These are phyloP conservation scores for Eimeria necatrix DNA, from an alignment of 169 alveolate genomes.

Conservation along the genomic window DNA sequence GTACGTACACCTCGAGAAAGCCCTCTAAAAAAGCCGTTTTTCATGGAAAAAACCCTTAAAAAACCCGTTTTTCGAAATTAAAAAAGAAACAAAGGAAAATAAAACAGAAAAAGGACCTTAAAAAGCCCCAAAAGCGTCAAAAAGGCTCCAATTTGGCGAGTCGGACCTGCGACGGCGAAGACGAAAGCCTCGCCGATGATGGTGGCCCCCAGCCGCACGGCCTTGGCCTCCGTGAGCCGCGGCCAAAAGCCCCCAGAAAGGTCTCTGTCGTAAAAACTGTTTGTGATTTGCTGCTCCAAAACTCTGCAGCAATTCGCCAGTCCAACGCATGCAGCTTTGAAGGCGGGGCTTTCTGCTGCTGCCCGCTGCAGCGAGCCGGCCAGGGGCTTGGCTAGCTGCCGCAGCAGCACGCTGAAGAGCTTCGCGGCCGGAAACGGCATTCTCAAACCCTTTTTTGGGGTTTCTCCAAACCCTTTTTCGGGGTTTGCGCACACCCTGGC, in stretches of 20 bases:
- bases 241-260: too few relatives aligned
- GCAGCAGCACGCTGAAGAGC: slow-evolving; percentile 37
- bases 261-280: slow-evolving; percentile 48
- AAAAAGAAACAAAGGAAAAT: too few relatives aligned
- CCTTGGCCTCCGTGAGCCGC: too few relatives aligned
- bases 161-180: slow-evolving; percentile 60
- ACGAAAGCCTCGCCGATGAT: slow-evolving; percentile 51
- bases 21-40: too few relatives aligned
- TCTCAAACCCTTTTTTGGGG: too few relatives aligned
- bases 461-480: too few relatives aligned
- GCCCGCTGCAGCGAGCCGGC: slow-evolving; percentile 20
- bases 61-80: too few relatives aligned
- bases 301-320: slow-evolving; percentile 19
- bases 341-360: slow-evolving; percentile 1
- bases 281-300: neutral
- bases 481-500: too few relatives aligned
- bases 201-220: slow-evolving; percentile 58
- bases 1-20: too few relatives aligned
- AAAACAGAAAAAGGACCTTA: too few relatives aligned
- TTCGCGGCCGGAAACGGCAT: slow-evolving; percentile 75
- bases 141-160: neutral
- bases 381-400: slow-evolving; percentile 77
- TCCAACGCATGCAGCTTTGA: slow-evolving; percentile 32
- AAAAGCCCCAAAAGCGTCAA: too few relatives aligned
- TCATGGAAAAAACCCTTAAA: too few relatives aligned